Percentiles rank a stretch among this genome's conserved stretches.
phyloP scores from a whole-genome alignment of 2,329 filamentous ascomycete species.

The Bipolaris victoriae region DNA sequence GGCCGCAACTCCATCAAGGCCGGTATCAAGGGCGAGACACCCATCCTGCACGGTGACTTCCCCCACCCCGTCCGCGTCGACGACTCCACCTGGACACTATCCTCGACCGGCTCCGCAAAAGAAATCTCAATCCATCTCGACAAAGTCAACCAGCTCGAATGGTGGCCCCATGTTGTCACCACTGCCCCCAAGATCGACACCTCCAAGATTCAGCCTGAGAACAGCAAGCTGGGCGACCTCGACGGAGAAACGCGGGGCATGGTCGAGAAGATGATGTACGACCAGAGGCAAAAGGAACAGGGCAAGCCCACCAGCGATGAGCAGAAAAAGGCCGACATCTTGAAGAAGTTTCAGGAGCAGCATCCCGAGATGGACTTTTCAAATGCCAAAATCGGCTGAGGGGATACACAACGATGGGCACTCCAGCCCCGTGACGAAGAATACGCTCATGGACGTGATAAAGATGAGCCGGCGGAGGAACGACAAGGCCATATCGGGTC shows the following conservation, averaged over 20 bases:
- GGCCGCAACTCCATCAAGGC: conserved; percentile 79
- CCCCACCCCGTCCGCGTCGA: conserved; percentile 79
- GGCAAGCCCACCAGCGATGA: conserved; percentile 91
- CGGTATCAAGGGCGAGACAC: conserved; percentile 84
- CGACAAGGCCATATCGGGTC: not conserved
- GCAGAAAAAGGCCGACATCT: conserved; percentile 89
- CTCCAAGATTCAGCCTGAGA: conserved; percentile 91
- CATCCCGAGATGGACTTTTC: conserved; percentile 75
- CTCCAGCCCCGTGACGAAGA: not conserved
- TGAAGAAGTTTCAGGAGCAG: conserved; percentile 87
- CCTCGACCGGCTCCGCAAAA: conserved; percentile 68
- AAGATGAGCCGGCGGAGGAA: not conserved
- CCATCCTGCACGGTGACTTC: conserved; percentile 75
- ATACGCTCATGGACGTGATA: not conserved
- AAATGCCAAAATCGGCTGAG: conserved; percentile 64
- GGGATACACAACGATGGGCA: not conserved
- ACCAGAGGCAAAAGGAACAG: conserved; percentile 95
- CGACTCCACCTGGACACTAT: conserved; percentile 94
- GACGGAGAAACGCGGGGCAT: conserved; percentile 94
- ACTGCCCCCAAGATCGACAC: conserved; percentile 90
- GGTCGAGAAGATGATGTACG: conserved; percentile 99
- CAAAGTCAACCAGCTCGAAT: conserved; percentile 96
- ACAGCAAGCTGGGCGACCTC: conserved; percentile 86
- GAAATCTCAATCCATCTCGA: conserved; percentile 89
- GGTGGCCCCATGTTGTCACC: conserved; percentile 94